phyloP scores from a whole-genome alignment of 2,329 filamentous ascomycete genomes.

The Penicillium sp. region DNA sequence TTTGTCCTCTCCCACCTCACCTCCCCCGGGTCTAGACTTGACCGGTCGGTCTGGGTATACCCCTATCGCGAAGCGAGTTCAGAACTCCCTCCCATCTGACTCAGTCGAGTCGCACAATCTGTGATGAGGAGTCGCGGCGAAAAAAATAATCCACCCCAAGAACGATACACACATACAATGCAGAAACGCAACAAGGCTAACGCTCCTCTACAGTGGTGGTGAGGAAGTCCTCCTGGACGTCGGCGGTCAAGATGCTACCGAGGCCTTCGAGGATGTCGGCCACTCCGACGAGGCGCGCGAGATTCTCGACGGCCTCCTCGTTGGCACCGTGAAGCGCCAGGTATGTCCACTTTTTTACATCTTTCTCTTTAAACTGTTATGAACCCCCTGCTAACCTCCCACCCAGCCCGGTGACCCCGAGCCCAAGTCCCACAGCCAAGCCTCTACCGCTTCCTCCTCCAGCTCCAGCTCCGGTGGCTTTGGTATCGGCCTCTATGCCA shows the following conservation, averaged over 20 bases:
- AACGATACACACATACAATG: background rate
- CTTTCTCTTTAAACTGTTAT: conserved; percentile 6
- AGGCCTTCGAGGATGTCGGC: conserved; percentile 98
- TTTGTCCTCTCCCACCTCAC: background rate
- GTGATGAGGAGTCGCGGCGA: too few relatives aligned
- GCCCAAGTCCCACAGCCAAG: conserved; percentile 63
- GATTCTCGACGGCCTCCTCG: conserved; percentile 76
- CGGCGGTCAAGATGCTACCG: conserved; percentile 91
- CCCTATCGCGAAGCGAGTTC: conserved; percentile 1
- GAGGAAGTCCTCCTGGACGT: conserved; percentile 98
- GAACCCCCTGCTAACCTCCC: background rate
- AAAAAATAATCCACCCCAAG: too few relatives aligned
- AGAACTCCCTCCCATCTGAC: background rate
- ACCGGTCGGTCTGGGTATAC: background rate
- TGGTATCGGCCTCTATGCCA: conserved; percentile 79
- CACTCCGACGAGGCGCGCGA: conserved; percentile 98
- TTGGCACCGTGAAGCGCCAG: conserved; percentile 79
- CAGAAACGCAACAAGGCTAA: conserved; percentile 17
- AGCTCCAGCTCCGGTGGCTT: conserved; percentile 50
- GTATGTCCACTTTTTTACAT: conserved; percentile 55
- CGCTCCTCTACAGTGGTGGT: conserved; percentile 74
- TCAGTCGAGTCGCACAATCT: conserved; percentile 1
- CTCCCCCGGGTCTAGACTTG: background rate
- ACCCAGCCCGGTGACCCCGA: conserved; percentile 72
- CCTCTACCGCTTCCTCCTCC: conserved; percentile 52